Evolutionary conservation across 768 basidiomycete species (phyloP).

Genomic region (Lactifluus subvellereus): DNA sequence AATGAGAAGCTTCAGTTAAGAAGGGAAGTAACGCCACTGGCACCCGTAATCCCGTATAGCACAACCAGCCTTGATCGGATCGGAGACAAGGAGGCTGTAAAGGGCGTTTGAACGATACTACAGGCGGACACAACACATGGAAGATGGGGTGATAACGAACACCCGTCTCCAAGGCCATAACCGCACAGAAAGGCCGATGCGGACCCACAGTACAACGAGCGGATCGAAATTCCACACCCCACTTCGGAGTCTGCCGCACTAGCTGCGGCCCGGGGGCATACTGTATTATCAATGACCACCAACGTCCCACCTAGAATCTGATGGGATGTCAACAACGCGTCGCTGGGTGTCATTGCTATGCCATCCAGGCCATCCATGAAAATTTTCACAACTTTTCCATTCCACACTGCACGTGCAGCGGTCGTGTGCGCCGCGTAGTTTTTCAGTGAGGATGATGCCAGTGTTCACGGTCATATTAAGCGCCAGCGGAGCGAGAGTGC

Average conservation of each 20-base stretch:
- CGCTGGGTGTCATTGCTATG: background rate
- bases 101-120: too few species aligned
- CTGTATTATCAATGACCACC: too few species aligned
- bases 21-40: background rate
- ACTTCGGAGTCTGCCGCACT: background rate
- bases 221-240: background rate
- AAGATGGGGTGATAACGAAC: background rate
- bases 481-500: too few species aligned
- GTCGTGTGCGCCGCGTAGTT: too few species aligned
- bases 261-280: too few species aligned
- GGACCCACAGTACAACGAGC: background rate
- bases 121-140: background rate
- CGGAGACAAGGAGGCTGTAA: background rate
- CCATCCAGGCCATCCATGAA: background rate
- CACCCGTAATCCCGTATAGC: background rate
- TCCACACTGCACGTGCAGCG: too few species aligned
- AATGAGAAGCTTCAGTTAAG: background rate
- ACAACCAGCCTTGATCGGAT: background rate
- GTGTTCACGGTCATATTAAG: too few species aligned
- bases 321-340: too few species aligned
- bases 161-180: background rate
- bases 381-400: too few species aligned
- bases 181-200: background rate
- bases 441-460: too few species aligned
- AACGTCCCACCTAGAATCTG: too few species aligned